These are phyloP conservation scores for Erythrophleum fordii DNA, from an alignment of 306 rosid species.

Conservation along the genomic window DNA sequence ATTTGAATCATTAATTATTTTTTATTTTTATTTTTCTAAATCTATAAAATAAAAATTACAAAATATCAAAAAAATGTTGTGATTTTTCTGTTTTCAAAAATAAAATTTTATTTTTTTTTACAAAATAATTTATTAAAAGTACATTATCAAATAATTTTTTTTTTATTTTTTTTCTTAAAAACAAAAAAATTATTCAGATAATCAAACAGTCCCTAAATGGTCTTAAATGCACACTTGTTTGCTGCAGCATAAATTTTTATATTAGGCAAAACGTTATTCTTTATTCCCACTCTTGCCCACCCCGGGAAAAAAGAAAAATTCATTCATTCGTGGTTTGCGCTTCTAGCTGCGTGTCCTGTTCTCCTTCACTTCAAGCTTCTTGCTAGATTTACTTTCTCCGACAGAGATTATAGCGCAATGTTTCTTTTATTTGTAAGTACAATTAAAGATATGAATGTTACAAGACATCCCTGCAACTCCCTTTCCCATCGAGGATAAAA, in stretches of 20 bases:
- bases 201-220: no score
- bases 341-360: neutral
- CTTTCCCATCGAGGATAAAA: neutral
- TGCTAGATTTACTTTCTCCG: constrained; percentile 2
- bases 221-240: neutral
- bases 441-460: neutral
- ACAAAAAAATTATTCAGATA: no score
- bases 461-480: neutral
- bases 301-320: neutral
- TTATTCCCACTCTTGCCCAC: no score
- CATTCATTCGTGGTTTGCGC: neutral
- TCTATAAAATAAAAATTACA: no score
- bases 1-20: no score
- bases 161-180: no score
- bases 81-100: no score
- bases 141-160: no score
- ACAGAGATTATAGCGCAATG: neutral
- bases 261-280: neutral
- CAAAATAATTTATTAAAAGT: no score
- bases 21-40: no score
- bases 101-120: no score
- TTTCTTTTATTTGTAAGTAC: neutral
- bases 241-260: neutral
- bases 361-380: neutral
- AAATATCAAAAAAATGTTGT: no score